A percentile compares a stretch with the other conserved stretches of the same genome.
These are phyloP conservation scores for Penicillium brasilianum DNA, from an alignment of 2,329 filamentous ascomycete species.

Conservation along the genomic window DNA sequence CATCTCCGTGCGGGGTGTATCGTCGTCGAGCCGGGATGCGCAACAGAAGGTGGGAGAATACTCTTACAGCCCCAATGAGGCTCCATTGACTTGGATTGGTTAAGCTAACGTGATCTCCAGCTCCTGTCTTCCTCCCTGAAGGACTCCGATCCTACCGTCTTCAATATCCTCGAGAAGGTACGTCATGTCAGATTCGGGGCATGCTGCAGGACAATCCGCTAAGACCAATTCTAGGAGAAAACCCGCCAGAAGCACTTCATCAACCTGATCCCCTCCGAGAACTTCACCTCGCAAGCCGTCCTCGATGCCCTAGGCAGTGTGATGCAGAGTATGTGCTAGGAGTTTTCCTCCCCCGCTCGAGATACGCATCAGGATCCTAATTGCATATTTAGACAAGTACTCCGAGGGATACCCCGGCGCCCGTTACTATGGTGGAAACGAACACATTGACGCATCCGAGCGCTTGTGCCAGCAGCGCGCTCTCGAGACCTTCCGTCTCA, in stretches of 20 bases:
- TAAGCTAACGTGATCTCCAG: slow-evolving; percentile 52
- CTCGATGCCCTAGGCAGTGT: slow-evolving; percentile 89
- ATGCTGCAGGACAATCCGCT: slow-evolving; percentile 17
- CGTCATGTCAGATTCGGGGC: slow-evolving; percentile 27
- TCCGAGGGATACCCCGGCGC: slow-evolving; percentile 97
- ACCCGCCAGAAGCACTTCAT: slow-evolving; percentile 96
- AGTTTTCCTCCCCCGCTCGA: slow-evolving; percentile 1
- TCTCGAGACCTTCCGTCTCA: slow-evolving; percentile 82
- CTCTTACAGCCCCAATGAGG: slow-evolving; percentile 4
- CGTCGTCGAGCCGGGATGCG: slow-evolving; percentile 45
- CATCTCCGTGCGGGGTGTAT: slow-evolving; percentile 45
- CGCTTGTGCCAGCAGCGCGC: slow-evolving; percentile 88
- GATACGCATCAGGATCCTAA: slow-evolving; percentile 32
- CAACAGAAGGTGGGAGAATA: slow-evolving; percentile 47
- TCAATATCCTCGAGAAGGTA: slow-evolving; percentile 89
- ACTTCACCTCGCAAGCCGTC: slow-evolving; percentile 92
- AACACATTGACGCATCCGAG: slow-evolving; percentile 92
- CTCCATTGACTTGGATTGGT: not conserved
- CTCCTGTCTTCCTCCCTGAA: slow-evolving; percentile 78
- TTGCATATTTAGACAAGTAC: slow-evolving; percentile 75
- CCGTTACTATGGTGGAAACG: slow-evolving; percentile 94
- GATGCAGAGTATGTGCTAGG: slow-evolving; percentile 77
- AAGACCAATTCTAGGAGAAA: slow-evolving; percentile 72
- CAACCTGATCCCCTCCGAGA: slow-evolving; percentile 94
- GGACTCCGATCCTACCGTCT: slow-evolving; percentile 84